These are phyloP conservation scores for Penicillium nucicola DNA, from an alignment of 495 filamentous ascomycete species.

Conservation along the genomic window DNA sequence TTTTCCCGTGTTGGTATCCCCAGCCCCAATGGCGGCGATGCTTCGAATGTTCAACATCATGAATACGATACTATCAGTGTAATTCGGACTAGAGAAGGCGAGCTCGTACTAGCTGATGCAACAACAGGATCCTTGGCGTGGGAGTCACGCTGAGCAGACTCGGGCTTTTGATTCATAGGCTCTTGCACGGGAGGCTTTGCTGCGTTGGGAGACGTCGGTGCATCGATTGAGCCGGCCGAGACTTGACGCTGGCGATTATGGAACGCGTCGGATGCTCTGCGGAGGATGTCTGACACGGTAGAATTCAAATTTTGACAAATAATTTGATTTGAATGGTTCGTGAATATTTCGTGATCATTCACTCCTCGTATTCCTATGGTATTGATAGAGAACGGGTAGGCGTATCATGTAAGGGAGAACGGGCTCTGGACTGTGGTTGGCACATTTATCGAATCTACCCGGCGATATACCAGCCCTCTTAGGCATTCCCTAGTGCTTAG, in stretches of 20 bases:
- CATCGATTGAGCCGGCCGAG: conserved; percentile 7
- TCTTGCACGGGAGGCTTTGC: conserved; percentile 1
- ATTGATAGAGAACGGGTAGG: no score
- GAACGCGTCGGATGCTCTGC: conserved; percentile 11
- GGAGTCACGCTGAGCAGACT: conserved; percentile 7
- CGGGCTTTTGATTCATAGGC: not conserved
- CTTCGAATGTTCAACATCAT: not conserved
- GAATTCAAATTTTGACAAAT: not conserved
- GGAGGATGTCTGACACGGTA: conserved; percentile 6
- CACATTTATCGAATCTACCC: no score
- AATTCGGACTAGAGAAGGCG: not conserved
- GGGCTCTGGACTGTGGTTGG: no score
- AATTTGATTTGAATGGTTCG: not conserved
- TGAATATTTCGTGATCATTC: conserved; percentile 1
- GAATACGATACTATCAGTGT: conserved; percentile 1
- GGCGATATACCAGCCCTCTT: no score
- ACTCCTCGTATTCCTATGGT: no score
- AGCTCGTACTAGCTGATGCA: conserved; percentile 3
- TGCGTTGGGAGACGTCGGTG: not conserved
- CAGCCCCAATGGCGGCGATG: conserved; percentile 9
- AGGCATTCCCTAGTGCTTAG: no score
- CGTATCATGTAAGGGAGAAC: no score
- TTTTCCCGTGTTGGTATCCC: conserved; percentile 3
- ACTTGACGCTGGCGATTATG: conserved; percentile 6
- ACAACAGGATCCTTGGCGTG: conserved; percentile 2